Evolutionary conservation across 1,139 yeast genomes (phyloP).

Genomic region (Taphrina betulina): DNA sequence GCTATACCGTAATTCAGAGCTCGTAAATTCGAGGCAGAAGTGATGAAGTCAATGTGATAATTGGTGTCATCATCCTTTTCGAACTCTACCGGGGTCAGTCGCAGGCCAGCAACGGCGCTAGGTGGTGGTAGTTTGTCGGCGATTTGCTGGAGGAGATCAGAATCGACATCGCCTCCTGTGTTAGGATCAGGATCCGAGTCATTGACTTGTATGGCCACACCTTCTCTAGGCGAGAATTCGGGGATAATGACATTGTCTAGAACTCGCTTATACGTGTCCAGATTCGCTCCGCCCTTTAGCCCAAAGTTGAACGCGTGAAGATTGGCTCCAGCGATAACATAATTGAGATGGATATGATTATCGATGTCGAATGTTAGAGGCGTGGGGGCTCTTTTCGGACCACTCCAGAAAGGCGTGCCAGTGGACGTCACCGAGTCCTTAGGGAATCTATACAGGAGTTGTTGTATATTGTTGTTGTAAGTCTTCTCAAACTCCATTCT

Average conservation of each 20-base stretch:
- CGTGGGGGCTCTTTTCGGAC: conserved; percentile 94
- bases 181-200: conserved; percentile 87
- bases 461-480: conserved; percentile 81
- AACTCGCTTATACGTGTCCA: conserved; percentile 51
- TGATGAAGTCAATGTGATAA: conserved; percentile 91
- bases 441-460: conserved; percentile 89
- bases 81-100: conserved; percentile 82
- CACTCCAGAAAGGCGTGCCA: conserved; percentile 97
- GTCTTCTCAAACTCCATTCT: conserved; percentile 81
- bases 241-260: conserved; percentile 58
- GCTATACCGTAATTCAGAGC: conserved; percentile 88
- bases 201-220: conserved; percentile 77
- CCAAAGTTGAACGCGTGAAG: conserved; percentile 89
- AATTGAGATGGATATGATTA: conserved; percentile 75
- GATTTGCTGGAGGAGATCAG: conserved; percentile 53
- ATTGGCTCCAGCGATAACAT: conserved; percentile 85
- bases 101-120: conserved; percentile 81
- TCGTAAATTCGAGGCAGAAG: conserved; percentile 96
- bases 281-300: conserved; percentile 53
- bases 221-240: conserved; percentile 70
- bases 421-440: conserved; percentile 83
- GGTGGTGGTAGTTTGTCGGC: conserved; percentile 86
- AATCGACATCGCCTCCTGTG: conserved; percentile 56
- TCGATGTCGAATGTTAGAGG: conserved; percentile 74
- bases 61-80: conserved; percentile 97